These are phyloP conservation scores for Diaporthe vaccinii DNA, from an alignment of 2,329 filamentous ascomycete species.

Conservation along the genomic window DNA sequence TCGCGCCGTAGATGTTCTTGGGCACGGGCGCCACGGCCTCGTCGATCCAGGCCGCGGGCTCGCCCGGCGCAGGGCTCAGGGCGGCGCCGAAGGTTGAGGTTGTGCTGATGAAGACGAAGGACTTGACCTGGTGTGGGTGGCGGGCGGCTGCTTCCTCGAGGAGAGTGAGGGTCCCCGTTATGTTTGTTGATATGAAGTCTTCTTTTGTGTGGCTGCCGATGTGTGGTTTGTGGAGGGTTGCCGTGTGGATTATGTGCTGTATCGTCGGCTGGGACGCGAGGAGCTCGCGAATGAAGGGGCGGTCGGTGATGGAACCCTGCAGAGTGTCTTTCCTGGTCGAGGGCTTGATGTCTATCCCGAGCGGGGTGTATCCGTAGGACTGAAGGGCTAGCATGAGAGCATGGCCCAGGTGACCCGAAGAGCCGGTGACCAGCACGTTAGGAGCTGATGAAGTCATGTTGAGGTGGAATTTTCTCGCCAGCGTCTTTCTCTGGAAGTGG, in stretches of 20 bases:
- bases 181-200: slow-evolving; percentile 60
- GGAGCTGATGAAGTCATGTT: slow-evolving; percentile 31
- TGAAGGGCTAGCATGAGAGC: slow-evolving; percentile 60
- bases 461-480: neutral
- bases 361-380: slow-evolving; percentile 53
- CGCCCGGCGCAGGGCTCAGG: slow-evolving; percentile 52
- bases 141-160: slow-evolving; percentile 54
- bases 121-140: slow-evolving; percentile 46
- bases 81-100: slow-evolving; percentile 61
- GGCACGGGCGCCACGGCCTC: slow-evolving; percentile 56
- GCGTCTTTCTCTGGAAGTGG: neutral
- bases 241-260: slow-evolving; percentile 58
- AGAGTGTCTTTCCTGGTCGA: slow-evolving; percentile 47
- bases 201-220: slow-evolving; percentile 58
- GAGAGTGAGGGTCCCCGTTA: slow-evolving; percentile 57
- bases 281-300: slow-evolving; percentile 50
- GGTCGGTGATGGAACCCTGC: slow-evolving; percentile 55
- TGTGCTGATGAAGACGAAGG: slow-evolving; percentile 61
- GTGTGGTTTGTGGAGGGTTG: slow-evolving; percentile 63
- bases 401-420: slow-evolving; percentile 60
- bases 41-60: slow-evolving; percentile 59
- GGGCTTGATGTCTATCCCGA: slow-evolving; percentile 59
- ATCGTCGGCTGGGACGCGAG: slow-evolving; percentile 51
- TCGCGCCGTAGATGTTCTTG: slow-evolving; percentile 64
- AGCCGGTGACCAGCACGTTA: slow-evolving; percentile 61